phyloP scores from a whole-genome alignment of 2,329 filamentous ascomycete species.

The Hypocreales sp. region DNA sequence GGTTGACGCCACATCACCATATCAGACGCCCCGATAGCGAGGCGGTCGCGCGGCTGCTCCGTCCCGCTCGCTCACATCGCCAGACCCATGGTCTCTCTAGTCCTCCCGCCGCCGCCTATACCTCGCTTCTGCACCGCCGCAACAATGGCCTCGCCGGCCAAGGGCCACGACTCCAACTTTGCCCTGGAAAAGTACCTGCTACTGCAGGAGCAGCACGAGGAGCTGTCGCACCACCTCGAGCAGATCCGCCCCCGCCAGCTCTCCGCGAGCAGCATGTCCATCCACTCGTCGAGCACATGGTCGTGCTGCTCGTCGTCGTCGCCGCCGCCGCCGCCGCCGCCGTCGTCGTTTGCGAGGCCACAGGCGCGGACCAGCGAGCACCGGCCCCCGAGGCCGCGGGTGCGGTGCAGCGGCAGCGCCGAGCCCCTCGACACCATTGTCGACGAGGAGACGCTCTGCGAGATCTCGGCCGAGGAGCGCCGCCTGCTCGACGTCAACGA shows the following conservation, averaged over 20 bases:
- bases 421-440: conserved; percentile 22
- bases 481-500: conserved; percentile 41
- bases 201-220: conserved; percentile 37
- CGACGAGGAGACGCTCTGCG: conserved; percentile 30
- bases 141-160: conserved; percentile 13
- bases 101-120: neutral
- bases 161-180: conserved; percentile 23
- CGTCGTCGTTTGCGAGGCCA: neutral
- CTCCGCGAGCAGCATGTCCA: conserved; percentile 17
- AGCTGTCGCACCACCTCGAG: conserved; percentile 33
- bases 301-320: conserved; percentile 36
- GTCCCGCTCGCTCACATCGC: too few species aligned
- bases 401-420: conserved; percentile 15
- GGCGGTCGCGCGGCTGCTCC: too few species aligned
- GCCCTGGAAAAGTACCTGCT: conserved; percentile 38
- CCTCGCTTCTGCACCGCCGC: too few species aligned
- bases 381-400: conserved; percentile 10
- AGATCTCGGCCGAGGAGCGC: conserved; percentile 35
- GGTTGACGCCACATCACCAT: too few species aligned
- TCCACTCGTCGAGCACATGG: conserved; percentile 36
- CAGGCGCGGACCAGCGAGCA: conserved; percentile 19
- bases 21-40: too few species aligned
- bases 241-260: conserved; percentile 28
- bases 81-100: too few species aligned
- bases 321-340: conserved; percentile 11